Evolutionary conservation across 257 asterid genomes (phyloP).

Genomic region (Striga asiatica): DNA sequence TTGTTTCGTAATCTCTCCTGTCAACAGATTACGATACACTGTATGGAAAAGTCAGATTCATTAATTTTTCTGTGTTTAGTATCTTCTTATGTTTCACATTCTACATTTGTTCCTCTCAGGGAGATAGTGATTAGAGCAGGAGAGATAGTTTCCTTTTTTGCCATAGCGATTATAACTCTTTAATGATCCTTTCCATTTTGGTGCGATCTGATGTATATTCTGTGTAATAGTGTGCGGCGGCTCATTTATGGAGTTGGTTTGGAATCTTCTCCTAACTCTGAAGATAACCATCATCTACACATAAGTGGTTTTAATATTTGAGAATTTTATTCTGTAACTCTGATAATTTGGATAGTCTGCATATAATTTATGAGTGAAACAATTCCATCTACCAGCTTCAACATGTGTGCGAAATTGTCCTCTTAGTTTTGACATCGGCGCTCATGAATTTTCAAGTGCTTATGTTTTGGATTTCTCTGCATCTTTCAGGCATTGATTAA

Average conservation of each 20-base stretch:
- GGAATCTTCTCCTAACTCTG: no score
- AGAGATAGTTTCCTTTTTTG: neutral
- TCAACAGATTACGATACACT: neutral
- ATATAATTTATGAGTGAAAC: neutral
- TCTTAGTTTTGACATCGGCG: neutral
- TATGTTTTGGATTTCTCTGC: constrained; percentile 3
- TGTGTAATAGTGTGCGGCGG: neutral
- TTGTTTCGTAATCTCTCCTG: neutral
- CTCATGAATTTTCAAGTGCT: constrained; percentile 1
- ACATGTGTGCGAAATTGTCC: constrained; percentile 11
- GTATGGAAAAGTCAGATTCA: neutral
- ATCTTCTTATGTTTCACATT: neutral
- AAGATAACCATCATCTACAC: no score
- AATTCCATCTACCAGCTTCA: neutral
- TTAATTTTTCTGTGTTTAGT: neutral
- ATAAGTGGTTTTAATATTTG: no score
- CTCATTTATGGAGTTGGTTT: neutral
- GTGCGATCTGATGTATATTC: neutral
- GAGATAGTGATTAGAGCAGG: neutral
- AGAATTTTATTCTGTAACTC: neutral
- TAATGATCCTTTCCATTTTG: neutral
- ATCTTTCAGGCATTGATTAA: constrained; percentile 76
- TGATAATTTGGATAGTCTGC: neutral
- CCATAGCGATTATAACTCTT: neutral
- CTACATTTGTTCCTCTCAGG: neutral